phyloP scores from a whole-genome alignment of 2,329 filamentous ascomycete genomes.

The Stenocarpella maydis region DNA sequence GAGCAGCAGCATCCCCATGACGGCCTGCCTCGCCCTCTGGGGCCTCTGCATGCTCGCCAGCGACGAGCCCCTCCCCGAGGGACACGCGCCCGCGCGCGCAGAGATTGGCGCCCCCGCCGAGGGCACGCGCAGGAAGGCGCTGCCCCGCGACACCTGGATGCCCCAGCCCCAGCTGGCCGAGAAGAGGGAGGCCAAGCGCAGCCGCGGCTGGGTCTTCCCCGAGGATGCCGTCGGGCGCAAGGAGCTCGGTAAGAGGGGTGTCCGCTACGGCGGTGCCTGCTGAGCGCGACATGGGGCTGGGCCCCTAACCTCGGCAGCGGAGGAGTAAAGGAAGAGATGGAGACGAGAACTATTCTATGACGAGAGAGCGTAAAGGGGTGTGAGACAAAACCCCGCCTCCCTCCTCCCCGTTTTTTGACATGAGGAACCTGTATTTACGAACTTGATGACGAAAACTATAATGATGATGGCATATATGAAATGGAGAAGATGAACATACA shows the following conservation, averaged over 20 bases:
- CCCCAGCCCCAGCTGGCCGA: constrained; percentile 75
- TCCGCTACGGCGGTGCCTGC: constrained; percentile 57
- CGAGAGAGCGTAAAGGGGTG: background rate
- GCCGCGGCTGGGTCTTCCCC: constrained; percentile 78
- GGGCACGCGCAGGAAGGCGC: constrained; percentile 73
- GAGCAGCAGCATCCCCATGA: constrained; percentile 57
- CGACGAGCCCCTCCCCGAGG: constrained; percentile 44
- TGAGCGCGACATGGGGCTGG: constrained; percentile 19
- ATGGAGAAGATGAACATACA: constrained; percentile 25
- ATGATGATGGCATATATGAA: constrained; percentile 20
- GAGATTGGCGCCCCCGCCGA: constrained; percentile 81
- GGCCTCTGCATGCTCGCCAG: constrained; percentile 66
- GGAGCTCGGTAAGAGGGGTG: constrained; percentile 73
- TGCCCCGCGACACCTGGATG: constrained; percentile 78
- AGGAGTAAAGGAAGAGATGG: background rate
- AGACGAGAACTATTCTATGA: background rate
- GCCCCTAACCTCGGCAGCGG: background rate
- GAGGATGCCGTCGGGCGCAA: constrained; percentile 77
- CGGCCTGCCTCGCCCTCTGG: constrained; percentile 79
- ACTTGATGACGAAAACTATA: constrained; percentile 24
- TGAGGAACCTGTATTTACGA: constrained; percentile 23
- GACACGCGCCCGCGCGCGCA: constrained; percentile 70
- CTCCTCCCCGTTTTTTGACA: background rate
- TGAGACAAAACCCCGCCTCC: background rate
- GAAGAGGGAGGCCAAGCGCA: constrained; percentile 79